Base-by-base conservation (phyloP, 257 asterid species). In the Phtheirospermum japonicum region DNA sequence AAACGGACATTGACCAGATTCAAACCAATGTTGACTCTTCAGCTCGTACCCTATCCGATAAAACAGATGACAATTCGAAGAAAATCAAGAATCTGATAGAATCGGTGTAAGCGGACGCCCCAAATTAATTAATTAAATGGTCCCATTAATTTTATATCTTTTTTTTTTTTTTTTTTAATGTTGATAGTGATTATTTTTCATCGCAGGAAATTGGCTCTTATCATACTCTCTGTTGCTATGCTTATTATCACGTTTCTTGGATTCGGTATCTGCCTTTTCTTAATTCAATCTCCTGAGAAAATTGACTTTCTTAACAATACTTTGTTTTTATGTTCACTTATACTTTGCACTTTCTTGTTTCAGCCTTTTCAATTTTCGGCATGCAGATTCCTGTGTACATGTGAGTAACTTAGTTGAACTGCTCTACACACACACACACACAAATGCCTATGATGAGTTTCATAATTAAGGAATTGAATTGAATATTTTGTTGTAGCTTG, bases 181-280 rank as follows among this genome's bases (percentile, higher is more conserved):
- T 36, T n/a, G 20, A n/a, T 18, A 28, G 42, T 39, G 51, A 17
- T 9, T 3, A 31, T 51, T 33, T 6, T 34, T 70, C 66, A n/a
- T 60, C 81, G 82, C 94, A 88, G 98, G 98, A 78, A 95, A 74
- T 58, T 82, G 79, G 83, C 91, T 64, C 91, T 90, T 39, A 79
- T 90, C 69, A 9, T 79, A 43, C 80, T 88, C 46, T 82, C 98
- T 17, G 91, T 84, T 11, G 72, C 75, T 16, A 88, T 90, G 96
- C 96, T 90, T 64, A 68, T 84, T 40, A 73, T 90, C 68, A 79
- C 86, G 10, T 78, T 88, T 57, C 79, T 82, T 23, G 96, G 95
- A 73, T 83, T 90, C 16, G 89, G 96, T 87, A 79, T 65, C 45
- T 6, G 17, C 16, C 46, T 52, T 28, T 48, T 50, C 48, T 20